phyloP scores from a whole-genome alignment of 371 early-diverging fungal species.

The Rhizopus arrhizus region DNA sequence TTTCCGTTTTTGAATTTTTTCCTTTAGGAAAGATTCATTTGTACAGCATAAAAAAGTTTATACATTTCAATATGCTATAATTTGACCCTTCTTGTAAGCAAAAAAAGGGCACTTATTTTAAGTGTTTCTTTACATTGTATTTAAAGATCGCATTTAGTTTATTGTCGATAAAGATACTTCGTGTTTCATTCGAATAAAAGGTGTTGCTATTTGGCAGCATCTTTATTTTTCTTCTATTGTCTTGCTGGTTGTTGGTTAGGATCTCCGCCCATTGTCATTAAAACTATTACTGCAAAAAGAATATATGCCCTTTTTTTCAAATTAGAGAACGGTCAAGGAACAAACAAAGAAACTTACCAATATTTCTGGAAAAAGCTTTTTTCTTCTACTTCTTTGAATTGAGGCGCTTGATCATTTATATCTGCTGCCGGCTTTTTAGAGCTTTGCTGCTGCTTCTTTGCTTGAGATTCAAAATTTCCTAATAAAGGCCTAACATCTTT shows the following conservation, averaged over 20 bases:
- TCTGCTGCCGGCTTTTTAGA: conserved; percentile 20
- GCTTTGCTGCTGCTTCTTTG: conserved; percentile 19
- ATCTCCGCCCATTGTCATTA: conserved; percentile 1
- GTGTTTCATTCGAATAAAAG: too few species aligned
- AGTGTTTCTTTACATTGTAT: too few species aligned
- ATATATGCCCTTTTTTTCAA: neutral
- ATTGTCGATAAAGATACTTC: too few species aligned
- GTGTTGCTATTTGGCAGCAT: neutral
- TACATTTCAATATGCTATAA: too few species aligned
- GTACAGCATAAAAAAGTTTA: too few species aligned
- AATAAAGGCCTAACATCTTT: conserved; percentile 21
- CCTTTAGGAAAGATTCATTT: too few species aligned
- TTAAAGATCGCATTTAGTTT: too few species aligned
- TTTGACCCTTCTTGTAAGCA: too few species aligned
- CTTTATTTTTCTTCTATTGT: neutral
- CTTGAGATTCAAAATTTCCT: conserved; percentile 24
- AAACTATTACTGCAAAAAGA: conserved; percentile 1
- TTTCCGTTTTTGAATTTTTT: neutral
- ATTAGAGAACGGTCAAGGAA: neutral
- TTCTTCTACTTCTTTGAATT: conserved; percentile 28
- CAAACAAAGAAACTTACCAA: conserved; percentile 16
- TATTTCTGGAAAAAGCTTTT: conserved; percentile 38
- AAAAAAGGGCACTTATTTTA: too few species aligned
- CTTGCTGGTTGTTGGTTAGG: neutral
- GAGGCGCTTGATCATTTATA: conserved; percentile 22